Base-by-base conservation (phyloP, 768 basidiomycete genomes). In the Naganishia vaughanmartiniae region DNA sequence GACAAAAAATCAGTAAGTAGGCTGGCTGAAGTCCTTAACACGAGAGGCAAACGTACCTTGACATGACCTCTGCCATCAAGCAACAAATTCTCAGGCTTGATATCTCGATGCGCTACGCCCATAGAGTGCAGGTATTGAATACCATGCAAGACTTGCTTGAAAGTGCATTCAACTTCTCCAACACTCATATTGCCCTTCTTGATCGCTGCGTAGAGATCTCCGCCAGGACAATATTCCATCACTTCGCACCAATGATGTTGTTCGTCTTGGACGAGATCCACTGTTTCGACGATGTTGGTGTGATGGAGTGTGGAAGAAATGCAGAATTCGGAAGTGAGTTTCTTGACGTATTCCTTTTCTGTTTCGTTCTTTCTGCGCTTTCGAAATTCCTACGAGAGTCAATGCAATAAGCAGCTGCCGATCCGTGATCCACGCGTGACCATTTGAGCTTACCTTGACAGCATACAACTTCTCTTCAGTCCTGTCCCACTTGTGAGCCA, bases 261-360 rank as follows among this genome's bases (percentile, higher is more conserved):
- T 83, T 99, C 95, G 82, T 99, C 96, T 77, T 99, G 96, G n/a
- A 99, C 90, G 70, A 99, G 88, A 81, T 99, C 95, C 70, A 99
- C 95, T 7, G 95, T 99, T 84, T 98, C 94, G 78, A 98, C 94
- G 76, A 98, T 87, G 80, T 98, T 98, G 77, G 88, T 84, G 79
- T 95, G 93, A 79, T 92, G 92, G 33, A 98, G 82, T 1, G 94
- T 96, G 45, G 94, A 96, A 54, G 92, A 94, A 73, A 98, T 98
- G 83, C 94, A 98, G 83, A 97, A 98, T 81, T 98, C 95, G 30
- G 95, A 93, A 7, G 95, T 99, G 76, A 99, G 89, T 82, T 99
- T 99, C 88, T 99, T 99, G 84, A 99, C 89, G 77, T 99, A 99
- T 84, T 99, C 95, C 82, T 96, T 96, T 83, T 99, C 95, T 6